Conservation (phyloP, 164 flowering plant genomes). For the Umbilicus rupestris region DNA sequence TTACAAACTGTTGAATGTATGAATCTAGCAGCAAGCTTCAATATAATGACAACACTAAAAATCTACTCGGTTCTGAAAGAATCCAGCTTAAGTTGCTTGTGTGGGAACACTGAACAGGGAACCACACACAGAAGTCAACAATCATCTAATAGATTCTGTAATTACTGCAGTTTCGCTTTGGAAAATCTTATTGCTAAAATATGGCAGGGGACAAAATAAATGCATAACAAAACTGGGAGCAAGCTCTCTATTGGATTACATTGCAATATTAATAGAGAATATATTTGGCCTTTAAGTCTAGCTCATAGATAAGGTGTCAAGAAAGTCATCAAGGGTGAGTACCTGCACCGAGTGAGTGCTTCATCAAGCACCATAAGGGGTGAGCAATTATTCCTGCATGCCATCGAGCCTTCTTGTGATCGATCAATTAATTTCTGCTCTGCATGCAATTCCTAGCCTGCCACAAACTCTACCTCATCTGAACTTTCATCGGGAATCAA, state of each 20-base stretch:
- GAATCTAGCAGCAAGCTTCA: too few relatives aligned
- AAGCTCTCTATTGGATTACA: neutral
- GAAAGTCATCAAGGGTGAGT: neutral
- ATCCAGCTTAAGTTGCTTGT: too few relatives aligned
- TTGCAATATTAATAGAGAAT: neutral
- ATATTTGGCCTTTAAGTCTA: neutral
- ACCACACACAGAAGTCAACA: too few relatives aligned
- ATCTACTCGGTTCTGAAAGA: too few relatives aligned
- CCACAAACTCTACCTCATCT: slow-evolving; percentile 54
- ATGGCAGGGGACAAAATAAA: neutral
- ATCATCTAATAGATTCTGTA: too few relatives aligned
- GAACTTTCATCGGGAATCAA: slow-evolving; percentile 57
- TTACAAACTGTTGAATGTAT: too few relatives aligned
- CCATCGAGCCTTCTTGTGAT: neutral
- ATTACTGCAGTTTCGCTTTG: too few relatives aligned
- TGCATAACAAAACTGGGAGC: neutral
- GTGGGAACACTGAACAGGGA: too few relatives aligned
- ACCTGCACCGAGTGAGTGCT: neutral
- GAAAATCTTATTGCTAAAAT: too few relatives aligned
- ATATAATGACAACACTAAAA: too few relatives aligned
- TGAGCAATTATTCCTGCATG: neutral
- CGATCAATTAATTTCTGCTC: neutral
- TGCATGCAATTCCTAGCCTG: slow-evolving; percentile 15
- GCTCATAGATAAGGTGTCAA: neutral
- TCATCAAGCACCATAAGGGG: neutral